Evolutionary conservation across 768 basidiomycete species (phyloP).

Genomic region (Termitomyces sp.): DNA sequence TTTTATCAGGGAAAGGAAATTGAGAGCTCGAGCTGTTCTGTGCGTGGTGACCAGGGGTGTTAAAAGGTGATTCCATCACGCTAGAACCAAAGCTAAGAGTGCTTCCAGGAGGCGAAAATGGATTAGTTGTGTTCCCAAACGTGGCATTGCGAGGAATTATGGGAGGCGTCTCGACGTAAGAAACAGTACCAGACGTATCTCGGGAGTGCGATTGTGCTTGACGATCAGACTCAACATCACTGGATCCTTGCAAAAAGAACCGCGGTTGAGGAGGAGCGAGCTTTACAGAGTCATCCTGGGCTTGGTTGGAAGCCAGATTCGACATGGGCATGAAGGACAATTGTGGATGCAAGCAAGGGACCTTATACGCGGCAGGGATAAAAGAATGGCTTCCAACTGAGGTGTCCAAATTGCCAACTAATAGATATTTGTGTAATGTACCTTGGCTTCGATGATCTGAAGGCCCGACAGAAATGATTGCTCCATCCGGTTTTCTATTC

Average conservation of each 20-base stretch:
- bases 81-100: constrained; percentile 38
- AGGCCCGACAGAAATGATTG: constrained; percentile 21
- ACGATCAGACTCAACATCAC: constrained; percentile 25
- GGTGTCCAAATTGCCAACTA: constrained; percentile 16
- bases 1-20: constrained; percentile 33
- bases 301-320: constrained; percentile 15
- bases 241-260: constrained; percentile 22
- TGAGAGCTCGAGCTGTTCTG: constrained; percentile 15
- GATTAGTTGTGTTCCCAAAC: constrained; percentile 32
- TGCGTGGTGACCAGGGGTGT: constrained; percentile 19
- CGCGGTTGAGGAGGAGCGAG: constrained; percentile 28
- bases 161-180: constrained; percentile 32
- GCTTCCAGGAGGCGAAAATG: constrained; percentile 50
- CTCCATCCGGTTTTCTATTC: constrained; percentile 15
- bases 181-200: constrained; percentile 25
- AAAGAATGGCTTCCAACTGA: constrained; percentile 20
- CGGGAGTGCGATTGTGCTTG: constrained; percentile 26
- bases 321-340: constrained; percentile 11
- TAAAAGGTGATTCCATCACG: constrained; percentile 23
- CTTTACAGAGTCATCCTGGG: constrained; percentile 21
- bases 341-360: constrained; percentile 10
- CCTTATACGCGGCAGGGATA: constrained; percentile 20
- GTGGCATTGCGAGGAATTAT: constrained; percentile 35
- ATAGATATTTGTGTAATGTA: constrained; percentile 19
- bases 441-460: constrained; percentile 22